Base-by-base conservation (phyloP, 2,329 filamentous ascomycete genomes). In the Pseudovirgaria hyperparasitica region DNA sequence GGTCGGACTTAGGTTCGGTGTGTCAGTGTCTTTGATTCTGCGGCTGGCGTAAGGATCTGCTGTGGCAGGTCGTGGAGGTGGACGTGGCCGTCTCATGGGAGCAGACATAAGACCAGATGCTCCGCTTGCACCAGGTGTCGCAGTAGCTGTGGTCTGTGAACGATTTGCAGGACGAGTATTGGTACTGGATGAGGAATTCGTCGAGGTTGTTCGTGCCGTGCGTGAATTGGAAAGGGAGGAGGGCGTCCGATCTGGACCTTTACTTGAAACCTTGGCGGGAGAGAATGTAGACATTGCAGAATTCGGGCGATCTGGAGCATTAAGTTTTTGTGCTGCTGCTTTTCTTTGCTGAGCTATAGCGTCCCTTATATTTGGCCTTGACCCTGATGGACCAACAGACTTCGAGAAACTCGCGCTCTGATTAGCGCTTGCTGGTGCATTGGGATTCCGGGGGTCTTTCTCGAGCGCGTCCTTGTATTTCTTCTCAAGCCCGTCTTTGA, bases 361-460 rank as follows among this genome's bases (percentile, higher is more conserved):
- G 43, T 93, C 86, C 36, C 82, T 77, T 15, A 94, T 55, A 8
- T 80, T 81, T 8, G 55, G 57, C 19, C 66, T 52, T 9, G 45
- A 41, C 5, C 28, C 23, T 25, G 46, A 76, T 21, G 46, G 36
- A 4, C 72, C 67, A 9, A 62, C 55, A 17, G 57, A 54, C 18
- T 67, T 66, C 5, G 50, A 54, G 30, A 54, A 52, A 1, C 44
- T 42, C 2, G 46, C 70, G 63, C 45, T 68, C 66, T 36, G 71
- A 4, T 54, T 58, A 7, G 52, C 42, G 15, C 65, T 5, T 67
- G 70, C 34, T 7, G 52, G 50, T 10, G 57, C 50, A 46, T 82
- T 80, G 6, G 82, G 82, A 42, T 96, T 96, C 45, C 75, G 69
- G 2, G 81, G 65, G 40, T 93, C 82, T 42, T 84, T 92, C 39